Conservation (phyloP, 1,139 yeast genomes). For the Pichia sp. region DNA sequence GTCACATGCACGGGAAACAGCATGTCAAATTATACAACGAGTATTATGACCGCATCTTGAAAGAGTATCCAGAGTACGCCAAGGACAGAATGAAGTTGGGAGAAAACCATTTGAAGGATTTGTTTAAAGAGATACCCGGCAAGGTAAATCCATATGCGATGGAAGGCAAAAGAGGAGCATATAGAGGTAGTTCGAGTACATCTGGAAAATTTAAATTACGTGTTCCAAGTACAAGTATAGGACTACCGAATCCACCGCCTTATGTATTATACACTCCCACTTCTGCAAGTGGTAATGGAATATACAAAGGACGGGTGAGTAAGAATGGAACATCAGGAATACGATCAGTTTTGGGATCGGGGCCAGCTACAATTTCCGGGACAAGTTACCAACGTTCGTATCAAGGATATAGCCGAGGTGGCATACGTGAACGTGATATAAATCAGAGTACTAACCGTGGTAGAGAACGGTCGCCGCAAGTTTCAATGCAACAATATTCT, state of each 20-base stretch:
- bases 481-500: neutral
- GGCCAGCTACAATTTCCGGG: no score
- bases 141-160: neutral
- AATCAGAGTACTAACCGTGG: no score
- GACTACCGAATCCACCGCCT: slow-evolving; percentile 44
- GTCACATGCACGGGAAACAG: slow-evolving; percentile 75
- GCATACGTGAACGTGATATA: neutral
- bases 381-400: no score
- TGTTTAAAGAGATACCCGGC: slow-evolving; percentile 46
- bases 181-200: neutral
- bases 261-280: slow-evolving; percentile 13
- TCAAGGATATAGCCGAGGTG: neutral
- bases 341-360: no score
- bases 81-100: neutral
- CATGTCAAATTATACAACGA: slow-evolving; percentile 72
- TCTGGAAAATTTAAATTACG: slow-evolving; percentile 14
- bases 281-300: no score
- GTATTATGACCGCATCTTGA: slow-evolving; percentile 31
- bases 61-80: slow-evolving; percentile 5
- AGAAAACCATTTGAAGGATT: slow-evolving; percentile 28
- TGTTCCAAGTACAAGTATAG: slow-evolving; percentile 34
- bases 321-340: no score
- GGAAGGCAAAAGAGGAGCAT: neutral
- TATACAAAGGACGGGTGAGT: no score
- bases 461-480: neutral